Base-by-base conservation (phyloP, 257 asterid species). In the Fraxinus quadrangulata region DNA sequence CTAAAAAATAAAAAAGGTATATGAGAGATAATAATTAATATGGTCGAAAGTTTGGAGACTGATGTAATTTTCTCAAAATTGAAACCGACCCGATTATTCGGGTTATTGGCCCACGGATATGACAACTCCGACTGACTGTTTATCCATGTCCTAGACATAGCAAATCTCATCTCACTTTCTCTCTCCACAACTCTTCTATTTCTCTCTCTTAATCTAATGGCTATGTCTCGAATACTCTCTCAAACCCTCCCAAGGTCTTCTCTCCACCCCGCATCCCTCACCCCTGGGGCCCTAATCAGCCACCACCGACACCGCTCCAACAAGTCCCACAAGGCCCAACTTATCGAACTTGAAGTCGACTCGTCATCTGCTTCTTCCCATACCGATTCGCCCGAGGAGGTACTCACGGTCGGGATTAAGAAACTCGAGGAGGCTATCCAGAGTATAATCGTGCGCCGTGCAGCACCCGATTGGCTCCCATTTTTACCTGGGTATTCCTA, bases 391-490 rank as follows among this genome's bases (percentile, higher is more conserved):
- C 74, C 80, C 28, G 83, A 80, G 42, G 77, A 85, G 80, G 86
- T 82, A 74, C 71, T 87, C 80, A 59, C 87, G 24, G 79, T 87
- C 42, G 88, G 91, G 14, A 71, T 87, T 12, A 85, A 51, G 72
- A 83, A 80, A 82, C 88, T 87, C 71, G 91, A 87, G 84, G 91
- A 87, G 71, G 89, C 89, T 23, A 85, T 87, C 70, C 91, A 87
- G 81, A 78, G 83, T 70, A 85, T 87, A 67, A 78, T 84, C 71
- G 89, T 85, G 65, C 89, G 89, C 61, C 89, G 91, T 26, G 78
- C 89, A 39, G 91, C 91, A 70, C 91, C 91, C 14, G 91, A 85
- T 84, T 87, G 91, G 91, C 85, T 87, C 68, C 91, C 91, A 4
- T 87, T 87, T 76, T 81, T 85, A 17, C 91, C 91, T 24, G 91